Conservation (phyloP, 1,139 yeast species). For the Geotrichum bryndzae region DNA sequence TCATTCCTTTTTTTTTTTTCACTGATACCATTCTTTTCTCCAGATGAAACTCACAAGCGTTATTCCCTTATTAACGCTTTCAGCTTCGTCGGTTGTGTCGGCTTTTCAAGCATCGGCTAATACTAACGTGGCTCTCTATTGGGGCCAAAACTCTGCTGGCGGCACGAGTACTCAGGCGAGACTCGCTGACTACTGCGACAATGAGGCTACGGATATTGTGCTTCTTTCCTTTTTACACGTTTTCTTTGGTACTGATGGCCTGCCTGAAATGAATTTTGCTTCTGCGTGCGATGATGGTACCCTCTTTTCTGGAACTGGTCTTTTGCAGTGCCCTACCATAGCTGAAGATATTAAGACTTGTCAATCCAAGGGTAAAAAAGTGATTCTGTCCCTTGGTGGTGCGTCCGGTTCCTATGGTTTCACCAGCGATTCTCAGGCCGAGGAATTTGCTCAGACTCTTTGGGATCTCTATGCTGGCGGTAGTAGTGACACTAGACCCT, state of each 20-base stretch:
- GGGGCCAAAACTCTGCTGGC: slow-evolving; percentile 91
- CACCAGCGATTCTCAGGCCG: slow-evolving; percentile 53
- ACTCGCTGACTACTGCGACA: slow-evolving; percentile 62
- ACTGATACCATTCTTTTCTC: neutral
- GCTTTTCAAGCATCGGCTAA: slow-evolving; percentile 22
- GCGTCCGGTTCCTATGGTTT: slow-evolving; percentile 78
- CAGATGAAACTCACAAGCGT: neutral
- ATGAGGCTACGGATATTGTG: slow-evolving; percentile 63
- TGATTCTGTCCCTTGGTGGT: slow-evolving; percentile 83
- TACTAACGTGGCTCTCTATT: slow-evolving; percentile 68
- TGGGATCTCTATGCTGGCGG: slow-evolving; percentile 91
- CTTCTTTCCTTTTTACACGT: slow-evolving; percentile 62
- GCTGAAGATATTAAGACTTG: slow-evolving; percentile 75
- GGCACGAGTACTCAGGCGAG: slow-evolving; percentile 45
- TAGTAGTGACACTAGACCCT: slow-evolving; percentile 56
- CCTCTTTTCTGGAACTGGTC: slow-evolving; percentile 28
- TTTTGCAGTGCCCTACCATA: slow-evolving; percentile 35
- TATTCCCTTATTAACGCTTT: neutral
- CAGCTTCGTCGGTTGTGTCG: neutral
- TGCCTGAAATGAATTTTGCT: slow-evolving; percentile 60
- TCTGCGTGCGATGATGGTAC: slow-evolving; percentile 40
- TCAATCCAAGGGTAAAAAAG: slow-evolving; percentile 70
- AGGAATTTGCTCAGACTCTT: slow-evolving; percentile 61
- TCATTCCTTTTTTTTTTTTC: neutral
- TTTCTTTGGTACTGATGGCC: slow-evolving; percentile 46